Conservation (phyloP, 1,284 basidiomycete species). For the Apiotrichum sp. region DNA sequence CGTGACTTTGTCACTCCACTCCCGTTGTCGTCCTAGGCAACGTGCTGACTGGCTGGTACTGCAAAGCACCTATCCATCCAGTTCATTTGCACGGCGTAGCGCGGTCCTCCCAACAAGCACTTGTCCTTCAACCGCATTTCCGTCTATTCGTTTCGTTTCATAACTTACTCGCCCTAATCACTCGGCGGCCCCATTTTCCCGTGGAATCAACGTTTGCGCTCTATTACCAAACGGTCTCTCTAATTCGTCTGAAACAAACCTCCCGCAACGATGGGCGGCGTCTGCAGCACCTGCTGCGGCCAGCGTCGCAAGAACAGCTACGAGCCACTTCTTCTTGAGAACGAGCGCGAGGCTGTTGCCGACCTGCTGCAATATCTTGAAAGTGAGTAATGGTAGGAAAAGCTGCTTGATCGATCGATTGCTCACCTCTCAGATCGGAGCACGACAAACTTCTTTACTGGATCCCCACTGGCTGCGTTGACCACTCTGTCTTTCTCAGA, state of each 20-base stretch:
- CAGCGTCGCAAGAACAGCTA: conserved; percentile 57
- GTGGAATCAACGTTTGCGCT: too few species aligned
- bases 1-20: too few species aligned
- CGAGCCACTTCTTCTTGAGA: conserved; percentile 92
- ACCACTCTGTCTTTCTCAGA: conserved; percentile 98
- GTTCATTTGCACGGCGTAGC: too few species aligned
- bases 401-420: too few species aligned
- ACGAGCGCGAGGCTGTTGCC: conserved; percentile 96
- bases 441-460: conserved; percentile 92
- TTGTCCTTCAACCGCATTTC: too few species aligned
- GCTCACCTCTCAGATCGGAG: conserved; percentile 65
- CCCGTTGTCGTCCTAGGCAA: too few species aligned
- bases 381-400: conserved; percentile 59
- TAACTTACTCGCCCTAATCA: background rate
- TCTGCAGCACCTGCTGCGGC: conserved; percentile 41
- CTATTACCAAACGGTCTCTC: background rate
- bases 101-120: too few species aligned
- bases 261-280: conserved; percentile 32
- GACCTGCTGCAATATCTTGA: conserved; percentile 96
- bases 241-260: background rate
- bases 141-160: too few species aligned
- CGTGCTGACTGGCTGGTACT: too few species aligned
- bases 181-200: background rate
- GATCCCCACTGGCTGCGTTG: conserved; percentile 86
- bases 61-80: too few species aligned